These are phyloP conservation scores for Cryphonectria naterciae DNA, from an alignment of 2,329 filamentous ascomycete genomes.

Conservation along the genomic window DNA sequence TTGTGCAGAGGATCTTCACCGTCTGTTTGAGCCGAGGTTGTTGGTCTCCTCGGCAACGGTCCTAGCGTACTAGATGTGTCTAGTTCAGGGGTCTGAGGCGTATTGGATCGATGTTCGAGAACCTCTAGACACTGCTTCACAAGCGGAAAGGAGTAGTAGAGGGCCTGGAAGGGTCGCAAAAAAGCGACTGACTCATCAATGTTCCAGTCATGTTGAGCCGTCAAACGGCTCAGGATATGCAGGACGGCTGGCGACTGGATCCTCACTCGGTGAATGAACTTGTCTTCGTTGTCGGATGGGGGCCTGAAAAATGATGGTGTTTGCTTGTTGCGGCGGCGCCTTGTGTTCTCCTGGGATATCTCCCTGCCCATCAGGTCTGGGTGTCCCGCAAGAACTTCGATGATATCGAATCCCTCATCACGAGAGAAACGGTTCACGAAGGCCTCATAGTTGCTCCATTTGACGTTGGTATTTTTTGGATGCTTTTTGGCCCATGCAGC, in stretches of 20 bases:
- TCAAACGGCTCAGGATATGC: not conserved
- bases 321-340: not conserved
- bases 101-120: not conserved
- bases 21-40: not conserved
- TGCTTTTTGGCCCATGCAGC: not conserved
- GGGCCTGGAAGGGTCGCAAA: not conserved
- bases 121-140: not conserved
- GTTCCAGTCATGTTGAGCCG: not conserved
- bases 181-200: not conserved
- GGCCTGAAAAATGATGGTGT: not conserved
- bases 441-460: not conserved
- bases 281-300: not conserved
- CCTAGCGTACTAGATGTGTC: not conserved
- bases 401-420: not conserved
- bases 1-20: not conserved
- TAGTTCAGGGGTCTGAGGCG: not conserved
- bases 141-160: not conserved
- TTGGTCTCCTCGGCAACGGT: not conserved
- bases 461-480: not conserved
- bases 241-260: not conserved
- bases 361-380: not conserved
- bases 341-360: not conserved
- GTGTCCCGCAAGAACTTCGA: not conserved
- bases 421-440: not conserved
- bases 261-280: not conserved